Base-by-base conservation (phyloP, 345 rosid species). In the Alliaria petiolata region DNA sequence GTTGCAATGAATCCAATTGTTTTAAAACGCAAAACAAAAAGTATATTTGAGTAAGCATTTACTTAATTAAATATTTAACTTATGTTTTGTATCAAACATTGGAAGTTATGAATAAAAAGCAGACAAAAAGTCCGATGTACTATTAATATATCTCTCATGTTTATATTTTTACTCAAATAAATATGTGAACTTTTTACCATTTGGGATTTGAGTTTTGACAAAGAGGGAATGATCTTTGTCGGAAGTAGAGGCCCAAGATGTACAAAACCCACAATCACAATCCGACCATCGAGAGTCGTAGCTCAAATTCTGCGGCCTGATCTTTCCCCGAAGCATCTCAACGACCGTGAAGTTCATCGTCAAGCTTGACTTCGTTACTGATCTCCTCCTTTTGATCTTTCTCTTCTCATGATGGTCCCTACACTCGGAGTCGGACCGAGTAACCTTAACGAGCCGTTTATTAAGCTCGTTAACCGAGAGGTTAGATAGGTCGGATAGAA, bases 211-310 rank as follows among this genome's bases (percentile, higher is more conserved):
- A 7, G 90, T 80, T 76, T 79, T 88, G 17, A 95, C 93, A 51
- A 78, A 90, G 76, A 95, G 98, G 45, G 83, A 73, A 46, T 81
- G 84, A 46, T 69, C 54, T 61, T 78, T 83, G 61, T 56, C 59
- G 2, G 81, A 76, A 61, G 84, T 77, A 28, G 84, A 77, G 8
- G 86, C 46, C 99, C 99, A 95, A 7, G 81, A 78, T 38, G 81
- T 90, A 77, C 99, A 95, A 63, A 76, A 55, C 31, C 76, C 78
- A 70, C 99, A 95, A 62, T 88, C 97, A 63, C 99, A 95, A 69
- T 93, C 98, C 1, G 96, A 93, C 98, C 98, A 93, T 80, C 96
- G 83, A 11, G 96, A 86, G 39, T 69, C 67, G 11, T 45, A 44
- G 10, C 45, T 65, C 44, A 43, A 28, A 42, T 59, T 65, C 26